Percentiles rank a stretch among this genome's conserved stretches.
Conservation (phyloP, 2,329 filamentous ascomycete genomes). For the Trichophaea hybrida region DNA sequence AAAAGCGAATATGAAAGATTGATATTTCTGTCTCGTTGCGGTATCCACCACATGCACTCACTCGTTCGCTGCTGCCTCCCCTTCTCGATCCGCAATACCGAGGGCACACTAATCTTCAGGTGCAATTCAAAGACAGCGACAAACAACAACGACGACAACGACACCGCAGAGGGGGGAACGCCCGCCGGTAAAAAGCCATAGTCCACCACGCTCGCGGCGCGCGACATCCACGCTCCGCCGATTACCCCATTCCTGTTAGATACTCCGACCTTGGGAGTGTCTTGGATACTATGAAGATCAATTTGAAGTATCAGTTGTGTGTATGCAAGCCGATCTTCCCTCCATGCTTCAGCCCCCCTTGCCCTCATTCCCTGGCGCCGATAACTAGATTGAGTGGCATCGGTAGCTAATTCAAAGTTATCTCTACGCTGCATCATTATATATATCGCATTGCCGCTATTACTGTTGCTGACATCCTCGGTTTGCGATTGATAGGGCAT, state of each 20-base stretch:
- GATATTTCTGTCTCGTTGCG: background rate
- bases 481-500: constrained; percentile 30
- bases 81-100: background rate
- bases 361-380: background rate
- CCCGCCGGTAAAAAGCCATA: background rate
- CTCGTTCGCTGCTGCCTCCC: background rate
- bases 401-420: no score
- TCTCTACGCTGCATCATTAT: background rate
- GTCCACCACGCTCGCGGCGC: background rate
- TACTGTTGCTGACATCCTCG: background rate
- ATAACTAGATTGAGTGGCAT: background rate
- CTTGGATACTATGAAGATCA: constrained; percentile 5
- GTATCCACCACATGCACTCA: background rate
- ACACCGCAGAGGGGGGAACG: background rate
- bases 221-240: no score
- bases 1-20: background rate
- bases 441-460: background rate
- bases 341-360: background rate
- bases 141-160: background rate
- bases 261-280: no score
- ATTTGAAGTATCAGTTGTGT: constrained; percentile 9
- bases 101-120: background rate
- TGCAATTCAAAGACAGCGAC: background rate
- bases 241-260: no score
- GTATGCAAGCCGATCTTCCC: background rate